phyloP scores from a whole-genome alignment of 768 basidiomycete species.

The Krasilnikovozyma curviuscula region DNA sequence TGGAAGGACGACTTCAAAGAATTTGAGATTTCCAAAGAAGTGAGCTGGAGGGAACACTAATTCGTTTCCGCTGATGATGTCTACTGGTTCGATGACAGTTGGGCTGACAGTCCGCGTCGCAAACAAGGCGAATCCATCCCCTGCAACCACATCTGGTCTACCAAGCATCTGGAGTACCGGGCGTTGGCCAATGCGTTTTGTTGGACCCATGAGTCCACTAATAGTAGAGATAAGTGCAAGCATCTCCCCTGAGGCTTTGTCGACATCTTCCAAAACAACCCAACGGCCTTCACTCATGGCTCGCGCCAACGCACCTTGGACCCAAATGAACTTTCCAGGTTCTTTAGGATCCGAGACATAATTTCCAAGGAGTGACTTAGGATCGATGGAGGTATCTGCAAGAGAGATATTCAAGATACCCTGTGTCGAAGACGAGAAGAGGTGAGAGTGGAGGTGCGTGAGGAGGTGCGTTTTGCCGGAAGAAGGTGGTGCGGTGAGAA shows the following conservation, averaged over 20 bases:
- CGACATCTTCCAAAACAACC: constrained; percentile 83
- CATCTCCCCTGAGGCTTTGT: constrained; percentile 73
- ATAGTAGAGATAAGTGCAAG: constrained; percentile 71
- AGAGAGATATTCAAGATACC: constrained; percentile 73
- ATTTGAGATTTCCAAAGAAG: constrained; percentile 76
- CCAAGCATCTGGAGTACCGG: constrained; percentile 51
- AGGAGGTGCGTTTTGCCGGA: constrained; percentile 72
- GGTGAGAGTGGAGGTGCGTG: constrained; percentile 46
- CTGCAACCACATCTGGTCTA: constrained; percentile 52
- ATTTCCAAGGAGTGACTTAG: constrained; percentile 77
- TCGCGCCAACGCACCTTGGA: constrained; percentile 76
- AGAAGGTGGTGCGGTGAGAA: constrained; percentile 68
- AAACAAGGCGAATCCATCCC: constrained; percentile 65
- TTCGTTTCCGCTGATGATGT: constrained; percentile 16
- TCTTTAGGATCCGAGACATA: constrained; percentile 68
- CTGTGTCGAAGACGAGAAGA: constrained; percentile 41
- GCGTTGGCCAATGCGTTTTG: constrained; percentile 49
- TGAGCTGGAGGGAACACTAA: constrained; percentile 38
- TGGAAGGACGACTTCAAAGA: constrained; percentile 45
- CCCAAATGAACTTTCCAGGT: constrained; percentile 87
- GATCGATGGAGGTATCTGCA: constrained; percentile 86
- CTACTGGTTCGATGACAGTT: constrained; percentile 15
- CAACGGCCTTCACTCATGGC: constrained; percentile 78
- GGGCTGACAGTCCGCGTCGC: constrained; percentile 57
- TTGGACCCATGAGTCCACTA: constrained; percentile 42